Percentiles rank a stretch among this genome's conserved stretches.
These are phyloP conservation scores for Diversispora eburnea DNA, from an alignment of 192 early-diverging fungal species.

Conservation along the genomic window DNA sequence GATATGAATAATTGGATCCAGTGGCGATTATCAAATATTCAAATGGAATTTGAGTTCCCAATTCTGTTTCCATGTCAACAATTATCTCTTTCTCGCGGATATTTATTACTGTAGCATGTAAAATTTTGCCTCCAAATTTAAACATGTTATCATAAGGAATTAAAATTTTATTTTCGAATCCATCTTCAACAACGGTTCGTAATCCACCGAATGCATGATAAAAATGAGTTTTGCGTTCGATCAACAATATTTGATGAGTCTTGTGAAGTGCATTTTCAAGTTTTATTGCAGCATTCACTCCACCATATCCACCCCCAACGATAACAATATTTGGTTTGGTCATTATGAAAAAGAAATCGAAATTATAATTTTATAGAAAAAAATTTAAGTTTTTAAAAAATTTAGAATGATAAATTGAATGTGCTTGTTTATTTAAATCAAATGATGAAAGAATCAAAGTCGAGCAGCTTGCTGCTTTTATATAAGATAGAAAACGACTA, in stretches of 20 bases:
- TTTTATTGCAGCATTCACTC: slow-evolving; percentile 38
- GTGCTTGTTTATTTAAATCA: too few species aligned
- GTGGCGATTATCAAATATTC: slow-evolving; percentile 58
- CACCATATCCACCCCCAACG: slow-evolving; percentile 57
- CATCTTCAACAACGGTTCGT: slow-evolving; percentile 42
- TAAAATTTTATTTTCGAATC: slow-evolving; percentile 48
- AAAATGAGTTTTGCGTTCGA: slow-evolving; percentile 55
- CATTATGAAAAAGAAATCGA: too few species aligned
- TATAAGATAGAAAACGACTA: too few species aligned
- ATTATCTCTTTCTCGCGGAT: slow-evolving; percentile 42
- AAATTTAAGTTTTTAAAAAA: too few species aligned
- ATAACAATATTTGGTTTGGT: slow-evolving; percentile 28
- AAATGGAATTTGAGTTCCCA: slow-evolving; percentile 38
- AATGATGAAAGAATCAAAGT: too few species aligned
- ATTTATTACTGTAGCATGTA: slow-evolving; percentile 40
- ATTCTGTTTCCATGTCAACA: slow-evolving; percentile 33
- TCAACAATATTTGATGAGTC: slow-evolving; percentile 48
- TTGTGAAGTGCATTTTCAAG: slow-evolving; percentile 39
- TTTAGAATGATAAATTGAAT: too few species aligned
- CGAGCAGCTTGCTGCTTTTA: too few species aligned
- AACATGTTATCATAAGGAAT: slow-evolving; percentile 52
- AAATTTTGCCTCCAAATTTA: slow-evolving; percentile 40
- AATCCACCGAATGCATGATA: slow-evolving; percentile 52
- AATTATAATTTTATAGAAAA: too few species aligned
- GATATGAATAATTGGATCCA: slow-evolving; percentile 45